Percentiles rank a stretch among this genome's conserved stretches.
Evolutionary conservation across 2,329 filamentous ascomycete species (phyloP).

Genomic region (Emmonsiellopsis sp.): DNA sequence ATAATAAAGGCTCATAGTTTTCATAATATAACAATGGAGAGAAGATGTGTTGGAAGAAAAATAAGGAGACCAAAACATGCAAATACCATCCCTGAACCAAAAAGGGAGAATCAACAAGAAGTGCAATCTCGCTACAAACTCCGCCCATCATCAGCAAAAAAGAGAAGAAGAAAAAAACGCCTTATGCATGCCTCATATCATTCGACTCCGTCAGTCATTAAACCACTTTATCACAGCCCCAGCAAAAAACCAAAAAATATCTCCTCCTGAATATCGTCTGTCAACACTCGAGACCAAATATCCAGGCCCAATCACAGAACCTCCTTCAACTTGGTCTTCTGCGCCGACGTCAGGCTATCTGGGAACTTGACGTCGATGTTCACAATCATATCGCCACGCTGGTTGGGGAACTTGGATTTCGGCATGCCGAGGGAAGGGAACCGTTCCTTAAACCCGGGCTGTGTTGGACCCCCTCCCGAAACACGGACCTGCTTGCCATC

Average conservation of each 20-base stretch:
- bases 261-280: not conserved
- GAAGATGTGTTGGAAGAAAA: slow-evolving; percentile 1
- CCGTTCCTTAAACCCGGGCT: slow-evolving; percentile 68
- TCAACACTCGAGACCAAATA: not conserved
- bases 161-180: not conserved
- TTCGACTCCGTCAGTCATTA: not conserved
- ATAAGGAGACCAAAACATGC: not conserved
- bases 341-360: slow-evolving; percentile 60
- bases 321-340: slow-evolving; percentile 74
- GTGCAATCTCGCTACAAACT: not conserved
- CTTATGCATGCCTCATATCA: not conserved
- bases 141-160: not conserved
- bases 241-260: not conserved
- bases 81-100: not conserved
- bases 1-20: not conserved
- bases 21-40: not conserved
- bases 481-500: slow-evolving; percentile 79
- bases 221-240: not conserved
- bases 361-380: slow-evolving; percentile 93
- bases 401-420: slow-evolving; percentile 75
- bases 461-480: slow-evolving; percentile 73
- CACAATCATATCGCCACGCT: slow-evolving; percentile 80
- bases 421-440: slow-evolving; percentile 92
- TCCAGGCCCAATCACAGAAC: slow-evolving; percentile 48
- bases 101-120: no score